Conservation (phyloP, 1,284 basidiomycete genomes). For the Ceratobasidium sp. region DNA sequence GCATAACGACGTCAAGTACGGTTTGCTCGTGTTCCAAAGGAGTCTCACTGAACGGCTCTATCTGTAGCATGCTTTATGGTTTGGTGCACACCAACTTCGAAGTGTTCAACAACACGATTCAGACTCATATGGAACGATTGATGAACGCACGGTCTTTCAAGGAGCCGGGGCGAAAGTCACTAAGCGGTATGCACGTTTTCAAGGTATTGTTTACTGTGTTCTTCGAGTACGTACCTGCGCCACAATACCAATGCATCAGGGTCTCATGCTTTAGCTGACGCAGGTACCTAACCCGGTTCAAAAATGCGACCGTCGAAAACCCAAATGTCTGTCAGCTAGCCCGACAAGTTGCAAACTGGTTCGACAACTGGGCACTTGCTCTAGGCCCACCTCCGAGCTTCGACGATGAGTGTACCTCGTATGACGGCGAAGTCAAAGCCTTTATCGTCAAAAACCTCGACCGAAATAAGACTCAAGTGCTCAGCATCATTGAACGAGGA, state of each 20-base stretch:
- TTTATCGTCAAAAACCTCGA: slow-evolving; percentile 61
- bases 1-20: slow-evolving; percentile 69
- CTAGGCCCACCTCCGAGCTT: slow-evolving; percentile 60
- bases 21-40: slow-evolving; percentile 2
- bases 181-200: slow-evolving; percentile 64
- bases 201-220: slow-evolving; percentile 66
- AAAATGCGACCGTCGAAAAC: slow-evolving; percentile 65
- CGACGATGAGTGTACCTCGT: slow-evolving; percentile 55
- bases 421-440: slow-evolving; percentile 55
- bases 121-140: slow-evolving; percentile 63
- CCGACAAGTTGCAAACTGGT: slow-evolving; percentile 63
- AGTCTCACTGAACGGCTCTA: neutral
- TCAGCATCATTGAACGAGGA: slow-evolving; percentile 60
- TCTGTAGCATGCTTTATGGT: slow-evolving; percentile 67
- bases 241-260: neutral
- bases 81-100: slow-evolving; percentile 69
- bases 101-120: slow-evolving; percentile 62
- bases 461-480: slow-evolving; percentile 58
- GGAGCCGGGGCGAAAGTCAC: slow-evolving; percentile 57
- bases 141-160: slow-evolving; percentile 62
- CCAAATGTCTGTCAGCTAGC: slow-evolving; percentile 64
- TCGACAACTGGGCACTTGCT: slow-evolving; percentile 64
- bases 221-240: slow-evolving; percentile 64
- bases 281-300: slow-evolving; percentile 75
- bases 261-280: neutral